Percentiles rank a stretch among this genome's conserved stretches.
These are phyloP conservation scores for Aureobasidium melanogenum DNA, from an alignment of 2,329 filamentous ascomycete species.

Conservation along the genomic window DNA sequence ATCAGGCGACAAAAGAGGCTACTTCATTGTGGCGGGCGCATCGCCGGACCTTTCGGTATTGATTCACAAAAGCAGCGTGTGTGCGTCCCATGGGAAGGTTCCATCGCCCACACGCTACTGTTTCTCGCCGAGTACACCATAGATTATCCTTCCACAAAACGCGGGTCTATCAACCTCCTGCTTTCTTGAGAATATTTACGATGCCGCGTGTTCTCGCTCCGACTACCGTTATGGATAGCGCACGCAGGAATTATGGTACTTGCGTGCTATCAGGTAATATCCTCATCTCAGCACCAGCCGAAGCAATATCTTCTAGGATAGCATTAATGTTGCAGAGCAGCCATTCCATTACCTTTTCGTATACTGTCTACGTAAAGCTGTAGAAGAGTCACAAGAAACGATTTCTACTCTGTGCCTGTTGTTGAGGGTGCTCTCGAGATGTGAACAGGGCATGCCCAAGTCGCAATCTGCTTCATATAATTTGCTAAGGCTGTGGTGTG, in stretches of 20 bases:
- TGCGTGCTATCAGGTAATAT: neutral
- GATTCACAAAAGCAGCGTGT: neutral
- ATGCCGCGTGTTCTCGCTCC: neutral
- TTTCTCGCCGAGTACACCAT: neutral
- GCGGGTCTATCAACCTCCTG: neutral
- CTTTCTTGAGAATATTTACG: neutral
- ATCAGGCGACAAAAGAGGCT: neutral
- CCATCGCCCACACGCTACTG: neutral
- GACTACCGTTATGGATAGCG: neutral
- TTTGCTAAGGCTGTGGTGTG: neutral
- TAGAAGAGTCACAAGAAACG: neutral
- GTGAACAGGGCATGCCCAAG: neutral
- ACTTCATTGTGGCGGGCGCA: neutral
- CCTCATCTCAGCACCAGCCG: neutral
- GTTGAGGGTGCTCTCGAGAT: neutral
- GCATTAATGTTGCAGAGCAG: neutral
- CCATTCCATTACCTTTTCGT: neutral
- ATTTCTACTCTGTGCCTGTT: neutral
- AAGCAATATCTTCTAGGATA: neutral
- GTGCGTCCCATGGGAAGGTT: neutral
- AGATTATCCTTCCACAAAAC: neutral
- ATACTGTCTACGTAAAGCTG: neutral
- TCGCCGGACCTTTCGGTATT: neutral
- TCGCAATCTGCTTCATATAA: constrained; percentile 1
- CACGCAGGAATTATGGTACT: neutral